Evolutionary conservation across 129 eudicot genomes (phyloP).

Genomic region (Silybum marianum): DNA sequence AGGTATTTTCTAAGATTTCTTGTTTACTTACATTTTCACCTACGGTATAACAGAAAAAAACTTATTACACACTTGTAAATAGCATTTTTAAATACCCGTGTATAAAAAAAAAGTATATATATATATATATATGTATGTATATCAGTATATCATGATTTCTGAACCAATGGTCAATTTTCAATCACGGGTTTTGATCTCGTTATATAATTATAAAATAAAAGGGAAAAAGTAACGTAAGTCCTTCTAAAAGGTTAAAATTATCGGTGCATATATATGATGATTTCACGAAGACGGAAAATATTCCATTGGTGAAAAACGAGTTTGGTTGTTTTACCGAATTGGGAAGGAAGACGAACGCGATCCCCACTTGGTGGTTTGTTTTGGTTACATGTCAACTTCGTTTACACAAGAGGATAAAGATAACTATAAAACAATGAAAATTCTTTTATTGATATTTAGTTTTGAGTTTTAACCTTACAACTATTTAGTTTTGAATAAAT

Average conservation of each 20-base stretch:
- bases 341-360: not conserved
- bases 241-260: not conserved
- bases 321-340: constrained; percentile 13
- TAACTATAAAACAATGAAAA: not conserved
- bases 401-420: not conserved
- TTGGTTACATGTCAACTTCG: constrained; percentile 16
- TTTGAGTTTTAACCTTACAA: not conserved
- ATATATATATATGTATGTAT: too few relatives aligned
- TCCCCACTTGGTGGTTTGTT: not conserved
- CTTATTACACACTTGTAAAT: too few relatives aligned
- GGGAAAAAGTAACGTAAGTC: not conserved
- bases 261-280: not conserved
- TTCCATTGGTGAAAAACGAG: not conserved
- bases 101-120: too few relatives aligned
- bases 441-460: too few relatives aligned
- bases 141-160: too few relatives aligned
- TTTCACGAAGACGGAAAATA: constrained; percentile 1
- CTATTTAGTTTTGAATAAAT: not conserved
- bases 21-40: too few relatives aligned
- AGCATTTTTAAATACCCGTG: too few relatives aligned
- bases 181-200: not conserved
- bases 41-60: too few relatives aligned
- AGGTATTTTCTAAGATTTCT: too few relatives aligned
- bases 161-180: not conserved
- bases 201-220: not conserved